Percentiles rank a stretch among this genome's conserved stretches.
phyloP scores from a whole-genome alignment of 2,329 filamentous ascomycete genomes.

The Phyllosticta capitalensis region DNA sequence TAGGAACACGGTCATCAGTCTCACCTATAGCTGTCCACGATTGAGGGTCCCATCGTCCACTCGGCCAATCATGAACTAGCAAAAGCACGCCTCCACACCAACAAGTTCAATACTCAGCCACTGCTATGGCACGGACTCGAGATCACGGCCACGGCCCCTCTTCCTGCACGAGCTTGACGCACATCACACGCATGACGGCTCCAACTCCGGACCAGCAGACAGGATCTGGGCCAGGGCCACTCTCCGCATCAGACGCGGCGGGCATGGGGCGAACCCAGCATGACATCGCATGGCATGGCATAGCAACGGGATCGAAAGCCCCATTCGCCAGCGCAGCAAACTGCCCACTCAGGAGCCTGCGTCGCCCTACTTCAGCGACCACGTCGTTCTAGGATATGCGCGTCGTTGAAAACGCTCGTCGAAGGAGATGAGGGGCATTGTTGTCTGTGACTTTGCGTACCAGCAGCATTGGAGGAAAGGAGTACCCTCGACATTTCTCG shows the following conservation, averaged over 20 bases:
- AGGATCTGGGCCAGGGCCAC: background rate
- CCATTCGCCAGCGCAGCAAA: background rate
- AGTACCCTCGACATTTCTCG: background rate
- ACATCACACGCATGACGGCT: background rate
- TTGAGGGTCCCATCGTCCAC: too few relatives aligned
- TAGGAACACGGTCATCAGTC: too few relatives aligned
- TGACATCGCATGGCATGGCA: background rate
- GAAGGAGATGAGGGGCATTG: too few relatives aligned
- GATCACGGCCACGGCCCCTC: background rate
- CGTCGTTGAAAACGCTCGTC: too few relatives aligned
- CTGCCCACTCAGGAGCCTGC: background rate
- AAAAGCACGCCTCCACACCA: background rate
- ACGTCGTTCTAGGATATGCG: background rate
- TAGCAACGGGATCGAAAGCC: background rate
- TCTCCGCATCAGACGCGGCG: background rate
- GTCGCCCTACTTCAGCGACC: background rate
- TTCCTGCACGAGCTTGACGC: background rate
- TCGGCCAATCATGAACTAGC: too few relatives aligned
- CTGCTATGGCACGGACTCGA: background rate
- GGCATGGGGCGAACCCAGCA: background rate
- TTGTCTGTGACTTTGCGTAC: too few relatives aligned
- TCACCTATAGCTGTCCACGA: too few relatives aligned
- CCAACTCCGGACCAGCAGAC: background rate
- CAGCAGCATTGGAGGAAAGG: background rate
- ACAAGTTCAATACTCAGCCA: background rate